Base-by-base conservation (phyloP, 2,329 filamentous ascomycete genomes). In the Scopulariopsis brevicaulis region DNA sequence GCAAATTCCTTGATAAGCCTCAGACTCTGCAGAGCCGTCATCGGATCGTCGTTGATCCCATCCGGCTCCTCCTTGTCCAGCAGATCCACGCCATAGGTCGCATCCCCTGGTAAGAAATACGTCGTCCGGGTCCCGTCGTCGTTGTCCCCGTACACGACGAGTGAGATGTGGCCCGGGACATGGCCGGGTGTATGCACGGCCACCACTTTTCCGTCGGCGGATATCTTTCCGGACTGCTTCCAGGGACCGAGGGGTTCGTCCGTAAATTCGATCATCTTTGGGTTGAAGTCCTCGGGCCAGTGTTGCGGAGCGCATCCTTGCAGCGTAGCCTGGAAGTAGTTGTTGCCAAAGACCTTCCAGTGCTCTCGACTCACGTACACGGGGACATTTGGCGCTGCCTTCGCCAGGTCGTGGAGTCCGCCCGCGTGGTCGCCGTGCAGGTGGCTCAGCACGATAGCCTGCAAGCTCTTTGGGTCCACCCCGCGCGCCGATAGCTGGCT, bases 151-250 rank as follows among this genome's bases (percentile, higher is more conserved):
- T 40, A 40, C 12, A 40, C 37, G 15, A 70, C 58, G 46, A 71
- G 24, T 6, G 65, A 66, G 11, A 70, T 60, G 57, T 71, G 69
- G 0, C 69, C 69, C 1, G 65, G 65, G 4, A 70, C 66, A 58
- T 71, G 69, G 7, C 69, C 69, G 12, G 69, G 66, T 5, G 69
- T 71, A 52, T 68, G 65, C 1, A 71, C 67, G 6, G 64, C 65
- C 1, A 66, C 62, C 20, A 71, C 60, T 11, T 56, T 64, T 0
- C 65, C 68, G 62, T 70, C 65, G 1, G 53, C 53, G 7, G 69
- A 70, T 10, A 71, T 57, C 10, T 63, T 64, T 57, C 62, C 65
- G 5, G 63, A 65, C 22, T 64, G 55, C 22, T 59, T 60, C 63
- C 67, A 71, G 0, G 69, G 68, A 3, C 68, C 69, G 32, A 70